These are phyloP conservation scores for Annulohypoxylon maeteangense DNA, from an alignment of 495 filamentous ascomycete species.

Conservation along the genomic window DNA sequence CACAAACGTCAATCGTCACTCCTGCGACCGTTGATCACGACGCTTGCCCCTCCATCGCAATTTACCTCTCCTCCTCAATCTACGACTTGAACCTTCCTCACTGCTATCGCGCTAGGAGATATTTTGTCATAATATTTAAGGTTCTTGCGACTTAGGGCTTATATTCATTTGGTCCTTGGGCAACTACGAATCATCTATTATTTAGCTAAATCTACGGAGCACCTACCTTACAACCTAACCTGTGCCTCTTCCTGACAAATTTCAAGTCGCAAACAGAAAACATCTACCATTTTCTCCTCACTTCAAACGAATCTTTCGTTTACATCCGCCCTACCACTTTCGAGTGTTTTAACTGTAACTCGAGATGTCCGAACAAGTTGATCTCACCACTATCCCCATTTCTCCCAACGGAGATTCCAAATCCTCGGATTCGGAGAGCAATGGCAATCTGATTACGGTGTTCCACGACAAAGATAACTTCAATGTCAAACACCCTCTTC, in stretches of 20 bases:
- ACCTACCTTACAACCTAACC: not conserved
- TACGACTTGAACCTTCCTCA: slow-evolving; percentile 3
- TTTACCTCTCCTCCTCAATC: slow-evolving; percentile 1
- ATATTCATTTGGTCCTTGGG: not conserved
- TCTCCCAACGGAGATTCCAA: slow-evolving; percentile 66
- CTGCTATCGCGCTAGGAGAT: slow-evolving; percentile 1
- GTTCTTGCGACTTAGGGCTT: not conserved
- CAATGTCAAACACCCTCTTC: slow-evolving; percentile 97
- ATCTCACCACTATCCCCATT: slow-evolving; percentile 75
- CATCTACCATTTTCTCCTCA: not conserved
- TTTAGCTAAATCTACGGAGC: not conserved
- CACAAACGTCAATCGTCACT: not conserved
- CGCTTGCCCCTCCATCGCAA: slow-evolving; percentile 22
- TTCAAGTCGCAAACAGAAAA: slow-evolving; percentile 10
- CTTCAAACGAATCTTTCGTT: not conserved
- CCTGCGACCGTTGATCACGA: slow-evolving; percentile 19
- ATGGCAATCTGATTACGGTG: slow-evolving; percentile 77
- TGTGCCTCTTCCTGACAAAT: not conserved
- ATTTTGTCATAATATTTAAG: slow-evolving; percentile 6
- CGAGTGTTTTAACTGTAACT: slow-evolving; percentile 8
- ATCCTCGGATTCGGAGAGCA: slow-evolving; percentile 50
- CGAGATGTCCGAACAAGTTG: slow-evolving; percentile 64
- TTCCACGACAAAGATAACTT: slow-evolving; percentile 98
- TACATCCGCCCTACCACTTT: not conserved
- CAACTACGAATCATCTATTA: not conserved